phyloP scores from a whole-genome alignment of 1,139 yeast species.

The Geotrichum restrictum region DNA sequence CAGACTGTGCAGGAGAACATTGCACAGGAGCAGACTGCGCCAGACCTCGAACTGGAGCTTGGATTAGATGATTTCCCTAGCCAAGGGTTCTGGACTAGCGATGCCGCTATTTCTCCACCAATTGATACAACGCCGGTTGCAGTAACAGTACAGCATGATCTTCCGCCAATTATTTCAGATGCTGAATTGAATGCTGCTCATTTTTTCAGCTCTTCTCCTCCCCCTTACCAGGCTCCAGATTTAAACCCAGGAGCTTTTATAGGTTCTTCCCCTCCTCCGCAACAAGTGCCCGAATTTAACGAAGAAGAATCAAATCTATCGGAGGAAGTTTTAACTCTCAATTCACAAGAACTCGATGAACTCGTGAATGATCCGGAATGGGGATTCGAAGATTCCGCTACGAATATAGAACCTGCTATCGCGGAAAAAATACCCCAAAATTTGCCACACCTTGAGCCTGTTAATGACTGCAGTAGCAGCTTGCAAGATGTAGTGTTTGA shows the following conservation, averaged over 20 bases:
- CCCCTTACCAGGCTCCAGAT: no score
- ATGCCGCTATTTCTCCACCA: neutral
- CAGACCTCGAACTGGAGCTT: neutral
- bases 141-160: neutral
- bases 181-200: neutral
- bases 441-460: no score
- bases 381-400: slow-evolving; percentile 6
- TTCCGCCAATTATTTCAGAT: neutral
- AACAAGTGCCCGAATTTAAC: neutral
- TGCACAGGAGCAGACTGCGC: neutral
- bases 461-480: neutral
- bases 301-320: neutral
- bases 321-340: neutral
- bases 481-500: no score
- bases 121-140: neutral
- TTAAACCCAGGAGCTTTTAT: no score
- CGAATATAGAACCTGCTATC: neutral
- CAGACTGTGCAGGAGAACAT: no score
- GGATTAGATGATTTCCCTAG: neutral
- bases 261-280: no score
- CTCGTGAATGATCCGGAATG: slow-evolving; percentile 17
- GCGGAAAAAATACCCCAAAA: neutral
- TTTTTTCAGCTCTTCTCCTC: slow-evolving; percentile 11
- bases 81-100: neutral
- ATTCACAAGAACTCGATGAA: slow-evolving; percentile 10